Conservation (phyloP, 495 filamentous ascomycete species). For the Bacidia gigantensis region DNA sequence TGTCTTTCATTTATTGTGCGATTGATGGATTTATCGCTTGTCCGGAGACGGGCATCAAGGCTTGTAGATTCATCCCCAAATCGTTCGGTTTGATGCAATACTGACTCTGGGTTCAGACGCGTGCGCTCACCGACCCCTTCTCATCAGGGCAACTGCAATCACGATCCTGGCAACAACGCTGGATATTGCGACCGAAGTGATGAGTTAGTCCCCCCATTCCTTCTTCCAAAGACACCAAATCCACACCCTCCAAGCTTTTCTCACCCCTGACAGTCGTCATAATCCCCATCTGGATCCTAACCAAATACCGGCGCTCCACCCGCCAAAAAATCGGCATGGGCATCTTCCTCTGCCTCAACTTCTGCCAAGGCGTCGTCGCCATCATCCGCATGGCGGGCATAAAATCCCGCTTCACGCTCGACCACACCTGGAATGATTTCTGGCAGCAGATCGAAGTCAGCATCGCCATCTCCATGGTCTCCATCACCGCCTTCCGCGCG, state of each 20-base stretch:
- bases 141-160: background rate
- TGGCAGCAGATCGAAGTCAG: slow-evolving; percentile 10
- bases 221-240: background rate
- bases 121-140: background rate
- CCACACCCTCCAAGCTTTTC: too few species aligned
- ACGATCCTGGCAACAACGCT: background rate
- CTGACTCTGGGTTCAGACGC: too few species aligned
- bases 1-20: slow-evolving; percentile 5
- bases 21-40: slow-evolving; percentile 2
- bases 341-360: slow-evolving; percentile 8
- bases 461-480: slow-evolving; percentile 10
- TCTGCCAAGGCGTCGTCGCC: slow-evolving; percentile 3
- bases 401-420: slow-evolving; percentile 1
- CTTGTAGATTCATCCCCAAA: background rate
- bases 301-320: slow-evolving; percentile 1
- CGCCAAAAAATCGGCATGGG: slow-evolving; percentile 13
- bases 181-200: slow-evolving; percentile 5
- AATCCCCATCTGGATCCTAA: slow-evolving; percentile 9
- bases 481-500: slow-evolving; percentile 11
- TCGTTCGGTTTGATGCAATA: too few species aligned
- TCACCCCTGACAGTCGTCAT: slow-evolving; percentile 7
- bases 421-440: slow-evolving; percentile 7
- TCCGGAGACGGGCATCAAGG: background rate
- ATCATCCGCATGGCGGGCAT: slow-evolving; percentile 9
- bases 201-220: slow-evolving; percentile 2